Evolutionary conservation across 805 yeast genomes (phyloP).

Genomic region (Pichia membranifaciens): DNA sequence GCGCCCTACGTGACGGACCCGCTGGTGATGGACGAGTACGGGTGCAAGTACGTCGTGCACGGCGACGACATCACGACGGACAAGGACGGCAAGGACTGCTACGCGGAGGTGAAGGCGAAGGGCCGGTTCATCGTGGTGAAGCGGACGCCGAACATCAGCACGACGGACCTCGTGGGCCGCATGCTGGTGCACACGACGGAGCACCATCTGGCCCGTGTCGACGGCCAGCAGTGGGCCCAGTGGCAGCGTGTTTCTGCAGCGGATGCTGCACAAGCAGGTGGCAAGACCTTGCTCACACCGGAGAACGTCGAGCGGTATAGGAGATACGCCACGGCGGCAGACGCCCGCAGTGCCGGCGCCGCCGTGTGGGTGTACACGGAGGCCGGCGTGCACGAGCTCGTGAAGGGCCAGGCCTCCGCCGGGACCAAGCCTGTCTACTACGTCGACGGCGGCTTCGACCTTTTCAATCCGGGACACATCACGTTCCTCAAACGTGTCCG

Average conservation of each 20-base stretch:
- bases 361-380: slow-evolving; percentile 45
- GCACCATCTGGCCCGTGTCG: slow-evolving; percentile 46
- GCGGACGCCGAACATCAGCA: slow-evolving; percentile 88
- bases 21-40: slow-evolving; percentile 61
- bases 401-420: too few species aligned
- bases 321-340: slow-evolving; percentile 55
- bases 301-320: slow-evolving; percentile 40
- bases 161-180: slow-evolving; percentile 90
- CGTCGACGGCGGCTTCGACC: slow-evolving; percentile 82
- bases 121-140: slow-evolving; percentile 90
- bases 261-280: too few species aligned
- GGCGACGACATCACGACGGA: slow-evolving; percentile 98
- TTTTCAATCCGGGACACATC: slow-evolving; percentile 91
- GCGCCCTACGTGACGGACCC: slow-evolving; percentile 97
- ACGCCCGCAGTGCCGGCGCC: slow-evolving; percentile 55
- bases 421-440: slow-evolving; percentile 33
- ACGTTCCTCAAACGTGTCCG: slow-evolving; percentile 54
- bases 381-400: slow-evolving; percentile 8
- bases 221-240: slow-evolving; percentile 20
- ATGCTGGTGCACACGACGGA: slow-evolving; percentile 58
- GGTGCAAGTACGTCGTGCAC: slow-evolving; percentile 90
- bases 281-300: slow-evolving; percentile 22
- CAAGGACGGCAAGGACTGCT: slow-evolving; percentile 92
- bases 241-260: too few species aligned
- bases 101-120: slow-evolving; percentile 70